Evolutionary conservation across 306 rosid genomes (phyloP), one percentile per base, ranked within the genome.

Genomic region (Inga leiocalycina): DNA sequence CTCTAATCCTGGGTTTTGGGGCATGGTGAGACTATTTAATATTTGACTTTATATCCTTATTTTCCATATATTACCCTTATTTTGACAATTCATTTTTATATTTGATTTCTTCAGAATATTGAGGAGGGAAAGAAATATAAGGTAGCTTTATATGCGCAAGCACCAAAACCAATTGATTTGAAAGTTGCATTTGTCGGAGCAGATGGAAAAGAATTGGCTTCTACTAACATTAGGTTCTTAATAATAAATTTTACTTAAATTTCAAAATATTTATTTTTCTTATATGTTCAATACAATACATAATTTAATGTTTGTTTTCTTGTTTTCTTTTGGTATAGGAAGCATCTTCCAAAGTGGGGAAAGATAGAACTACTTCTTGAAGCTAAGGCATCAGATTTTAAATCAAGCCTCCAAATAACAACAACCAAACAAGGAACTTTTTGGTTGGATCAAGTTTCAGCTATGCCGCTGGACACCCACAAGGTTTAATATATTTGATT

Each of bases 21-120:
- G 97, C 88, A 91, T 91, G 97, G 97, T 92, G 54, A 79, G 54
- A 44, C 64, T 56, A 20, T 19, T 20, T 56, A 19, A 56, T 20
- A 6, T 20, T 19, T 56, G 10, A 56, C 6, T 56, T 17, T 56
- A 16, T 16, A 51, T 51, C 6, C 4, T 16, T 51, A 51, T 51
- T 51, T 16, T 0, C 5, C 57, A 51, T 51, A 4, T 51, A 15
- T 13, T 51, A 16, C 5, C 5, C 2, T 16, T 51, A 51, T 51
- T 27, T 27, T 27, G 30, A 27, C 30, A 27, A 27, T 27, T 27
- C 30, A 27, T 27, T 27, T 27, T 27, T 27, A 27, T 27, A 27
- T 27, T 27, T 27, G 30, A 27, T 27, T 27, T 1, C 30, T 27
- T 27, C 30, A 27, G 30, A 27, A 27, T 27, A 27, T 27, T 27